phyloP scores from a whole-genome alignment of 768 basidiomycete genomes.

The Naematelia encephala region DNA sequence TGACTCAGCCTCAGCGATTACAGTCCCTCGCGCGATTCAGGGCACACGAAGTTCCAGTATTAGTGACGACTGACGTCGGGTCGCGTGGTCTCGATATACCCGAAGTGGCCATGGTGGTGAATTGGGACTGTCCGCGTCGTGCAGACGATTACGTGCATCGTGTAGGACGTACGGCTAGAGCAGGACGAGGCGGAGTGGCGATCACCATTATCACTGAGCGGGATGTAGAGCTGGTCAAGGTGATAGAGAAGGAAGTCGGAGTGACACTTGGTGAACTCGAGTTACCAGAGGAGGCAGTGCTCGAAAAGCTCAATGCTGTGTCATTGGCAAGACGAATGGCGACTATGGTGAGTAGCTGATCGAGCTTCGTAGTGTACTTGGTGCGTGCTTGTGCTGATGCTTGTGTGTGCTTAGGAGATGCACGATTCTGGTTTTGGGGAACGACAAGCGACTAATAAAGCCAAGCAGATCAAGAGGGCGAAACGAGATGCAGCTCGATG shows the following conservation, averaged over 20 bases:
- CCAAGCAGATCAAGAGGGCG: conserved; percentile 56
- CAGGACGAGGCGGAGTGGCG: conserved; percentile 81
- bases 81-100: conserved; percentile 93
- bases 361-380: background rate
- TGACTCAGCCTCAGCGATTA: conserved; percentile 86
- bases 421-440: conserved; percentile 86
- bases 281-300: conserved; percentile 72
- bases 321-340: conserved; percentile 89
- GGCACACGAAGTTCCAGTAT: conserved; percentile 77
- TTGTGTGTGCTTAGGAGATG: conserved; percentile 51
- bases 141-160: conserved; percentile 94
- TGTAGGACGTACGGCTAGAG: conserved; percentile 88
- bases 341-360: conserved; percentile 72
- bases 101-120: conserved; percentile 91
- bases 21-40: conserved; percentile 81
- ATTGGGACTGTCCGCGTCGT: conserved; percentile 85
- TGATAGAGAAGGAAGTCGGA: conserved; percentile 87
- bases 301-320: conserved; percentile 82
- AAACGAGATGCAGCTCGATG: conserved; percentile 36
- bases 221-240: conserved; percentile 78
- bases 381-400: background rate
- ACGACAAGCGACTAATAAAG: conserved; percentile 74
- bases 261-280: conserved; percentile 70
- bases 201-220: conserved; percentile 92
- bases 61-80: conserved; percentile 93